Conservation (phyloP, 768 basidiomycete genomes). For the Naganishia kalamii region DNA sequence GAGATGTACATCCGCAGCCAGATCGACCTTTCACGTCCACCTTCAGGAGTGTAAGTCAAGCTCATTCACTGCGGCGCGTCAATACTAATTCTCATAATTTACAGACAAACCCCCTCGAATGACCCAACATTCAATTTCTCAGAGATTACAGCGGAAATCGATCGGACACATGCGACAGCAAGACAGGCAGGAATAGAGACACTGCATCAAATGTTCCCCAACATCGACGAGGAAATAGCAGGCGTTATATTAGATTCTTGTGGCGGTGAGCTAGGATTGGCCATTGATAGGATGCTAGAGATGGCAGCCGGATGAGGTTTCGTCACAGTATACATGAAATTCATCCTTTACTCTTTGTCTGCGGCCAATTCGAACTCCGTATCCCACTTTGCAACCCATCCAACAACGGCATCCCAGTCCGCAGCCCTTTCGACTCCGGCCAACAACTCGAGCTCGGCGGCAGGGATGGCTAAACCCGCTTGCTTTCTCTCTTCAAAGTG, state of each 20-base stretch:
- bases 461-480: constrained; percentile 22
- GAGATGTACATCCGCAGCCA: constrained; percentile 20
- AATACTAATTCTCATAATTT: constrained; percentile 19
- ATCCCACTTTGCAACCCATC: constrained; percentile 36
- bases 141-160: constrained; percentile 57
- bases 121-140: constrained; percentile 55
- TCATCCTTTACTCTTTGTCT: background rate
- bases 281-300: constrained; percentile 58
- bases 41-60: constrained; percentile 19
- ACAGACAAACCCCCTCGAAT: constrained; percentile 28
- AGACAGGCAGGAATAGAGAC: constrained; percentile 67
- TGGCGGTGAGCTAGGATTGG: constrained; percentile 77
- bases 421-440: constrained; percentile 20
- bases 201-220: constrained; percentile 80
- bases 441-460: constrained; percentile 24
- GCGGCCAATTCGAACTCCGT: background rate
- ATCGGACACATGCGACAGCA: constrained; percentile 67
- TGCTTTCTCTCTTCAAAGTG: constrained; percentile 31
- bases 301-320: constrained; percentile 25
- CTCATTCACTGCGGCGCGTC: background rate
- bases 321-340: background rate
- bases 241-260: constrained; percentile 87
- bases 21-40: constrained; percentile 18
- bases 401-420: constrained; percentile 34
- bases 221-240: constrained; percentile 70